Conservation (phyloP, 495 filamentous ascomycete genomes). For the Lophiotrema nucula region DNA sequence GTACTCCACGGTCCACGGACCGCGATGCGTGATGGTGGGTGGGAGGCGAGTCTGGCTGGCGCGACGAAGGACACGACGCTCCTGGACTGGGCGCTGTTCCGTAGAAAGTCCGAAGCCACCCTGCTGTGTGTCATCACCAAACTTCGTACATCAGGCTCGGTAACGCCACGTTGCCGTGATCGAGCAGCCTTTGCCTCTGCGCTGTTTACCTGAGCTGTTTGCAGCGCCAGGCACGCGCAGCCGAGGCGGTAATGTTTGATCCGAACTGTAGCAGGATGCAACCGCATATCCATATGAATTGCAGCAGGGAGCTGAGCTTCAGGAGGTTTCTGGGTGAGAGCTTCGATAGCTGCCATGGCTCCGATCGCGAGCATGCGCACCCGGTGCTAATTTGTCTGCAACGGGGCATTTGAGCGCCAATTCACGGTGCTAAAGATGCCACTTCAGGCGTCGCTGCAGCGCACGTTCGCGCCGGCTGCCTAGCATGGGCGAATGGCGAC, state of each 20-base stretch:
- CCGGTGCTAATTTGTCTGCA: slow-evolving; percentile 11
- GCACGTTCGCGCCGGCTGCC: too few species aligned
- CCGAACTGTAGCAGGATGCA: too few species aligned
- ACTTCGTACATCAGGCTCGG: neutral
- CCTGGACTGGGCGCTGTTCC: neutral
- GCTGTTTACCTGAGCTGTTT: too few species aligned
- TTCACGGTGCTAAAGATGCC: too few species aligned
- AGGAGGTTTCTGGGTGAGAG: neutral
- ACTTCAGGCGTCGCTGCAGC: too few species aligned
- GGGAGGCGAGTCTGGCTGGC: neutral
- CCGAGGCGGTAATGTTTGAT: too few species aligned
- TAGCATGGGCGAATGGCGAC: too few species aligned
- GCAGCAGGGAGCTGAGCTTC: neutral
- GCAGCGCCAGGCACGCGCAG: too few species aligned
- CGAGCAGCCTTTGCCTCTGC: neutral
- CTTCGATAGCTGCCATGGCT: too few species aligned
- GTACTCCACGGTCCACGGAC: neutral
- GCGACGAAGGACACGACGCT: neutral
- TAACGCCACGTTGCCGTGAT: neutral
- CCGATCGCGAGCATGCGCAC: neutral
- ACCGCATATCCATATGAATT: too few species aligned
- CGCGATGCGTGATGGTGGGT: neutral
- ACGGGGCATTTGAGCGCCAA: neutral
- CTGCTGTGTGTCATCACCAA: slow-evolving; percentile 12
- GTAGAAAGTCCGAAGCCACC: slow-evolving; percentile 1